Percentiles rank a stretch among this genome's conserved stretches.
Evolutionary conservation across 768 basidiomycete species (phyloP).

Genomic region (Kwoniella sp.): DNA sequence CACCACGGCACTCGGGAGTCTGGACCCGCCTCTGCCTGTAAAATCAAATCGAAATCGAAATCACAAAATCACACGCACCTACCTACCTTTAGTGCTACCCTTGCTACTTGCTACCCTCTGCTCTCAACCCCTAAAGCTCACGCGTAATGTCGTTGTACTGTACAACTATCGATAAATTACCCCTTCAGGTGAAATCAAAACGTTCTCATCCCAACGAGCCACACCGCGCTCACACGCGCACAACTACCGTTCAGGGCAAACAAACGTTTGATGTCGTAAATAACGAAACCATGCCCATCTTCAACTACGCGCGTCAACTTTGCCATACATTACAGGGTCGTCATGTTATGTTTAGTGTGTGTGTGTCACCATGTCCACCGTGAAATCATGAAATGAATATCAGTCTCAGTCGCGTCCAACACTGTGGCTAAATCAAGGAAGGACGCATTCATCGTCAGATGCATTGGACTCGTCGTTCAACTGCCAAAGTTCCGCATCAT

Average conservation of each 20-base stretch:
- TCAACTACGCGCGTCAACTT: too few species aligned
- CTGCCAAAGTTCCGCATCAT: too few species aligned
- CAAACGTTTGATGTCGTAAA: background rate
- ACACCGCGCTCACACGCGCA: background rate
- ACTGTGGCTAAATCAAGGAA: too few species aligned
- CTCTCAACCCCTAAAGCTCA: background rate
- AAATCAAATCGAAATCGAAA: background rate
- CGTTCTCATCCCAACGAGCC: background rate
- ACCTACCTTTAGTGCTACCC: background rate
- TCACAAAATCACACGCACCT: conserved; percentile 1
- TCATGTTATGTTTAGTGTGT: background rate
- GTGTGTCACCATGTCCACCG: too few species aligned
- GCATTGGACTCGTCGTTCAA: too few species aligned
- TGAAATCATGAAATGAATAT: background rate
- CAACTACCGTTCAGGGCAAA: background rate
- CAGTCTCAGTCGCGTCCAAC: background rate
- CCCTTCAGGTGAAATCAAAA: conserved; percentile 5
- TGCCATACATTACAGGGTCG: background rate
- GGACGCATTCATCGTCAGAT: background rate
- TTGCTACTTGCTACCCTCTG: background rate
- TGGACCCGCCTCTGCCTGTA: background rate
- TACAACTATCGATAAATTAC: background rate
- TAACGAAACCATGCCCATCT: too few species aligned
- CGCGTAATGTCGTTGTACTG: too few species aligned
- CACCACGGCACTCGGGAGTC: background rate